phyloP scores from a whole-genome alignment of 2,329 filamentous ascomycete species.

The Fusarium paranaense region DNA sequence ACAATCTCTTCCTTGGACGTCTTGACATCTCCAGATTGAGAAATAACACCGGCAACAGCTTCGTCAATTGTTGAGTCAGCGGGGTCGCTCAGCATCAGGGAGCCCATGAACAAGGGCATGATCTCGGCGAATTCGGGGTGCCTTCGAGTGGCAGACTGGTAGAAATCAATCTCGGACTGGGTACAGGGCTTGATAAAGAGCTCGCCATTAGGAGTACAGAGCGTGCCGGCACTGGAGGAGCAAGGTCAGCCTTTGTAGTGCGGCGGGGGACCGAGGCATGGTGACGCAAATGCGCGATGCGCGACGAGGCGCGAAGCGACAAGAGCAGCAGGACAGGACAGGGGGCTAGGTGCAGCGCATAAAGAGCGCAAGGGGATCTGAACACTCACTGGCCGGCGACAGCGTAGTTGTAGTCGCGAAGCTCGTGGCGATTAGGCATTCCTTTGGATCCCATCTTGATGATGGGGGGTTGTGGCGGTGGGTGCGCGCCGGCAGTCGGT shows the following conservation, averaged over 20 bases:
- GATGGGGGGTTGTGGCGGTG: slow-evolving; percentile 33
- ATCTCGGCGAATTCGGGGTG: slow-evolving; percentile 81
- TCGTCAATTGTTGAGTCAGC: slow-evolving; percentile 62
- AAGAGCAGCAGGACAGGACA: slow-evolving; percentile 3
- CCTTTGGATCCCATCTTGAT: slow-evolving; percentile 46
- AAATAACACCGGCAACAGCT: slow-evolving; percentile 57
- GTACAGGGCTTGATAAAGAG: slow-evolving; percentile 97
- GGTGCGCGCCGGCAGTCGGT: slow-evolving; percentile 21
- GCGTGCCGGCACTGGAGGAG: slow-evolving; percentile 81
- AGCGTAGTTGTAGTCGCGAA: slow-evolving; percentile 78
- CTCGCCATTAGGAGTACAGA: slow-evolving; percentile 84
- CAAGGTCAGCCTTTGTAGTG: slow-evolving; percentile 26
- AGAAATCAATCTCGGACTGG: slow-evolving; percentile 86
- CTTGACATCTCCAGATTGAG: slow-evolving; percentile 49
- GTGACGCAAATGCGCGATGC: slow-evolving; percentile 30
- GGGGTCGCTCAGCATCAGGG: slow-evolving; percentile 74
- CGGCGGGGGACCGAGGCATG: slow-evolving; percentile 13
- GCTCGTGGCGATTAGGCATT: slow-evolving; percentile 68
- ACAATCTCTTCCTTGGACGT: slow-evolving; percentile 49
- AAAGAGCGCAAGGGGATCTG: slow-evolving; percentile 16
- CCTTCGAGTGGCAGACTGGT: slow-evolving; percentile 74
- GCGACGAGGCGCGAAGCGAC: slow-evolving; percentile 1
- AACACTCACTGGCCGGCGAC: slow-evolving; percentile 85
- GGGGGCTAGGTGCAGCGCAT: slow-evolving; percentile 1
- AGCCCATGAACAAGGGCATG: slow-evolving; percentile 89